Conservation (phyloP, 1,139 yeast genomes). For the Cylindricascospora bacillispora region DNA sequence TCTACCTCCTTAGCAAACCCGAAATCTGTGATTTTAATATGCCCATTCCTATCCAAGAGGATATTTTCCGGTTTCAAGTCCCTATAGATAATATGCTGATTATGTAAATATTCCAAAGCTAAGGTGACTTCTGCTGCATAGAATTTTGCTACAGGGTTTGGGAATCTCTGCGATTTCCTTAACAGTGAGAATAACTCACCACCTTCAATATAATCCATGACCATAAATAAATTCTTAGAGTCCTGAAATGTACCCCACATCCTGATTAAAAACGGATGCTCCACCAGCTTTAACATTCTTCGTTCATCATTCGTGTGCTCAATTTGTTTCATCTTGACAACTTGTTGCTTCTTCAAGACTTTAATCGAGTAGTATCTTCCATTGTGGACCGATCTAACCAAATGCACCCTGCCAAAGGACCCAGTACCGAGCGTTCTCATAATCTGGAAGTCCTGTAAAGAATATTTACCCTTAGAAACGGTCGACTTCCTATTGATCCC, state of each 20-base stretch:
- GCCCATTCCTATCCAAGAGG: slow-evolving; percentile 83
- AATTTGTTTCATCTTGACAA: slow-evolving; percentile 91
- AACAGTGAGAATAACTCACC: slow-evolving; percentile 86
- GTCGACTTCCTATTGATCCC: slow-evolving; percentile 34
- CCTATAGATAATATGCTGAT: slow-evolving; percentile 84
- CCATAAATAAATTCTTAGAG: slow-evolving; percentile 80
- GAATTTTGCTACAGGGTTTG: slow-evolving; percentile 94
- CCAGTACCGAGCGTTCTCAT: slow-evolving; percentile 95
- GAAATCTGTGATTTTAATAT: slow-evolving; percentile 88
- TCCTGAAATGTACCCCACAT: slow-evolving; percentile 99
- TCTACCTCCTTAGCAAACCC: slow-evolving; percentile 95
- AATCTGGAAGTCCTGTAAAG: slow-evolving; percentile 77
- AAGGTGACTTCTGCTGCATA: slow-evolving; percentile 93
- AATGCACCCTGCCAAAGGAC: slow-evolving; percentile 91
- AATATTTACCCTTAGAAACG: slow-evolving; percentile 75
- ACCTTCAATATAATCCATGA: slow-evolving; percentile 97
- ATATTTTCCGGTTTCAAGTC: slow-evolving; percentile 96
- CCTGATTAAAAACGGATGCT: slow-evolving; percentile 86
- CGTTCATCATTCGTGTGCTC: slow-evolving; percentile 98
- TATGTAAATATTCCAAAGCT: slow-evolving; percentile 85
- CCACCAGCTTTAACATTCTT: slow-evolving; percentile 82
- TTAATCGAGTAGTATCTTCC: slow-evolving; percentile 92
- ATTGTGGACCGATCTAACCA: slow-evolving; percentile 85
- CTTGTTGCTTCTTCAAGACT: slow-evolving; percentile 80
- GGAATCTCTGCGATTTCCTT: slow-evolving; percentile 86